Base-by-base conservation (phyloP, 805 yeast genomes). In the Wickerhamomyces ciferrii region DNA sequence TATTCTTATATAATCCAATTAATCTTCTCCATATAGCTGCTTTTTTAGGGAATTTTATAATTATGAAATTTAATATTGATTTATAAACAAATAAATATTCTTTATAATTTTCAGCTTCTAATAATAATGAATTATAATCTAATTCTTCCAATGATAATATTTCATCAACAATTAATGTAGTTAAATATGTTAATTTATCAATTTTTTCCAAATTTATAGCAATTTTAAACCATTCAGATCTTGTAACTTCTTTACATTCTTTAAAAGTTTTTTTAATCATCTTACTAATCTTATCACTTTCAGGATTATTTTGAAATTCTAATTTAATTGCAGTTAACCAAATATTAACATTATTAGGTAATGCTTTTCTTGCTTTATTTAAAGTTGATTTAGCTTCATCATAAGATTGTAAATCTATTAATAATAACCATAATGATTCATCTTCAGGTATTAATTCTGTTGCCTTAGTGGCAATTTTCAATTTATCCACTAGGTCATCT, bases 261-360 rank as follows among this genome's bases (percentile, higher is more conserved):
- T 67, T 55, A 18, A 71, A 59, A 42, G 81, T 82, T 58, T 78
- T 75, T 27, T 63, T 62, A 47, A 84, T 56, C 55, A 86, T 55
- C 55, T 70, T 72, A 5, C 62, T 62, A 1, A 83, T 62, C 49
- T 78, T 76, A 1, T 67, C 61, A n/a, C 66, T 71, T n/a, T 69
- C 64, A 8, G 68, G 68, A 5, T 64, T 60, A 1, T 64, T 58
- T 47, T 71, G 67, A 54, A 82, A 92, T 61, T 88, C 95, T 14
- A 89, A 58, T 51, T 81, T 76, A 1, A 81, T 74, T 1, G 89
- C 89, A 0, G 82, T 69, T 2, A 88, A 64, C 92, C 96, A 88
- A 2, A 89, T 70, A 31, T 70, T 70, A 41, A 71, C 63, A 9
- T 78, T 69, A 3, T 70, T 67, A 3, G 74, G 71, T 14, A 84